Base-by-base conservation (phyloP, 371 early-diverging fungal genomes). In the Rhizopus delemar region DNA sequence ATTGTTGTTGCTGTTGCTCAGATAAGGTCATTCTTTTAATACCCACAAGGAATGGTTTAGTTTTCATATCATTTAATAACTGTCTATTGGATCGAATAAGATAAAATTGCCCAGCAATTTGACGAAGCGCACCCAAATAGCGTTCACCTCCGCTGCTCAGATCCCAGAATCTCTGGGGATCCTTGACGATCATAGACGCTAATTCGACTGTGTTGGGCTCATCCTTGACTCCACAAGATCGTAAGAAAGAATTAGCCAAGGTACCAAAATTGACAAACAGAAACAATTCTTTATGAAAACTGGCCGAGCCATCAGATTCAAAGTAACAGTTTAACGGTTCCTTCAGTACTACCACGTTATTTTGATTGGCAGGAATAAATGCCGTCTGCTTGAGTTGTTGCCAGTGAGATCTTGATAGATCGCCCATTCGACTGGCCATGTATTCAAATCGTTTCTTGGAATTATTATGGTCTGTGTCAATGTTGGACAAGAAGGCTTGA, bases 221-320 rank as follows among this genome's bases (percentile, higher is more conserved):
- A 50, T 92, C 89, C 55, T 88, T 87, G 36, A 93, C 93, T 46
- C 96, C 96, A 60, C 95, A 94, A 0, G 87, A 77, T 12, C 89
- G 82, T 41, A 96, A 69, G 58, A 96, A 96, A 13, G 81, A 68
- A 60, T 92, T 89, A 6, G 91, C 92, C 0, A 71, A 46, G 0
- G 71, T 54, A 0, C 93, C 93, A 76, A 92, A 95, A 65, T 90
- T 87, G 48, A 91, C 82, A 51, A 82, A 86, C 0, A 71, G 68
- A 70, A 93, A 87, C 22, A 90, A 75, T 34, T 85, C 80, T 28
- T 75, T 78, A 57, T 83, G 83, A 51, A 75, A 74, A 31, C 35
- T 68, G 4, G 49, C 13, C 5, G 75, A 62, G 63, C 74, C 55
- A 41, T 76, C 76, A 16, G 81, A 70, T 72, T 77, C 81, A 66